These are phyloP conservation scores for Pichia sp. DNA, from an alignment of 1,139 yeast genomes.

Conservation along the genomic window DNA sequence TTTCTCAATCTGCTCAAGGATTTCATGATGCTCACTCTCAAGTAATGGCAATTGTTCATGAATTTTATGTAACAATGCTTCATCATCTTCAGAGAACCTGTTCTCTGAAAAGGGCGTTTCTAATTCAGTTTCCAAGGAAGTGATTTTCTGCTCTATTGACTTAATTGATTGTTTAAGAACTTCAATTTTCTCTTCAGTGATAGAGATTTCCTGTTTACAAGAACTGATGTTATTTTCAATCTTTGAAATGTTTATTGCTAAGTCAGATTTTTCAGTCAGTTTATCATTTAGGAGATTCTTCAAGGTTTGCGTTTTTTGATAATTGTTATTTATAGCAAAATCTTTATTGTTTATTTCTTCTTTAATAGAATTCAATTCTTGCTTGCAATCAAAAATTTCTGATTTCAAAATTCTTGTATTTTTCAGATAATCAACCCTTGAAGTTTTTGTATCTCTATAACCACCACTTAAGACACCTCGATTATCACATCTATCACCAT, in stretches of 20 bases:
- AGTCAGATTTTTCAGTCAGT: conserved; percentile 37
- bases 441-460: conserved; percentile 59
- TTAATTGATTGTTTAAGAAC: conserved; percentile 23
- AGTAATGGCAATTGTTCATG: conserved; percentile 34
- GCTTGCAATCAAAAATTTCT: conserved; percentile 33
- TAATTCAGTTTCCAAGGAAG: conserved; percentile 45
- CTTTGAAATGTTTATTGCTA: conserved; percentile 37
- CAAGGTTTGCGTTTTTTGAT: conserved; percentile 37
- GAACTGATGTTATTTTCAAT: conserved; percentile 36
- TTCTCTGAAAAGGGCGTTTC: conserved; percentile 46
- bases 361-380: conserved; percentile 35
- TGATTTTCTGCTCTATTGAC: conserved; percentile 27
- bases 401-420: conserved; percentile 44
- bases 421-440: conserved; percentile 66
- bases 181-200: conserved; percentile 29
- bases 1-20: conserved; percentile 39
- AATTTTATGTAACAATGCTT: conserved; percentile 34
- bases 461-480: conserved; percentile 90
- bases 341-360: conserved; percentile 38
- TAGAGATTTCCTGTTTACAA: conserved; percentile 35
- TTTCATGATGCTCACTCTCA: conserved; percentile 37
- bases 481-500: conserved; percentile 83
- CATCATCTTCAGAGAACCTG: conserved; percentile 40
- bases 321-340: conserved; percentile 41
- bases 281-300: conserved; percentile 36